Percentiles rank a stretch among this genome's conserved stretches.
These are phyloP conservation scores for Nidula niveotomentosa DNA, from an alignment of 1,284 basidiomycete species.

Conservation along the genomic window DNA sequence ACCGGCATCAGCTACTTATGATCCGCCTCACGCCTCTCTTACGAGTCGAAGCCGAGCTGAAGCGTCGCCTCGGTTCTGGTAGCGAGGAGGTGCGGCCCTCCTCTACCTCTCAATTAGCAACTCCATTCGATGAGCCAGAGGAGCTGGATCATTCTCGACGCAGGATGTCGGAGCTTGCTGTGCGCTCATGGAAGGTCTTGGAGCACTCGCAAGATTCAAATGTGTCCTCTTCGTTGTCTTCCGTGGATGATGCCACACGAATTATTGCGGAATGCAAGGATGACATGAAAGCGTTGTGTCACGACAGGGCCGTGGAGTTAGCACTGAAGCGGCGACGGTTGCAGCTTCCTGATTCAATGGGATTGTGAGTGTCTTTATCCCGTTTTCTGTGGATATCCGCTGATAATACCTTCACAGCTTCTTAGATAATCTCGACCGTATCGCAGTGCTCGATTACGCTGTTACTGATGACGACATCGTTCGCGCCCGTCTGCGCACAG, in stretches of 20 bases:
- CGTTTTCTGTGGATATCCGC: constrained; percentile 1
- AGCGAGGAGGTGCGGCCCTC: constrained; percentile 28
- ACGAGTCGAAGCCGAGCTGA: constrained; percentile 39
- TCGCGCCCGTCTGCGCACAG: constrained; percentile 57
- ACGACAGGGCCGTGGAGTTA: constrained; percentile 46
- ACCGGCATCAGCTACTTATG: constrained; percentile 40
- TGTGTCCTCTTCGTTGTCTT: constrained; percentile 9
- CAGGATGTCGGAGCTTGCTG: constrained; percentile 30
- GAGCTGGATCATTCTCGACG: constrained; percentile 18
- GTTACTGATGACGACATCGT: constrained; percentile 65
- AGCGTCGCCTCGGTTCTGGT: constrained; percentile 40
- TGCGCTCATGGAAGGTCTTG: constrained; percentile 41
- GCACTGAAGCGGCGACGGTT: constrained; percentile 46
- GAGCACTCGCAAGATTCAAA: constrained; percentile 23
- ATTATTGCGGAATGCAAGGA: constrained; percentile 51
- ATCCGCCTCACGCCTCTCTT: constrained; percentile 43
- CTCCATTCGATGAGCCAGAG: constrained; percentile 39
- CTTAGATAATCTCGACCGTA: constrained; percentile 57
- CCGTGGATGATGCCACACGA: constrained; percentile 36
- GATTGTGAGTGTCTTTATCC: constrained; percentile 43
- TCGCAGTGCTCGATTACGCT: constrained; percentile 49
- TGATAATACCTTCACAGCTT: constrained; percentile 35
- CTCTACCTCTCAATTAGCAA: constrained; percentile 31
- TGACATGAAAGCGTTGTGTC: constrained; percentile 60
- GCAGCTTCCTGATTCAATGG: constrained; percentile 53